These are phyloP conservation scores for Staphylotrichum tortipilum DNA, from an alignment of 495 filamentous ascomycete genomes.

Conservation along the genomic window DNA sequence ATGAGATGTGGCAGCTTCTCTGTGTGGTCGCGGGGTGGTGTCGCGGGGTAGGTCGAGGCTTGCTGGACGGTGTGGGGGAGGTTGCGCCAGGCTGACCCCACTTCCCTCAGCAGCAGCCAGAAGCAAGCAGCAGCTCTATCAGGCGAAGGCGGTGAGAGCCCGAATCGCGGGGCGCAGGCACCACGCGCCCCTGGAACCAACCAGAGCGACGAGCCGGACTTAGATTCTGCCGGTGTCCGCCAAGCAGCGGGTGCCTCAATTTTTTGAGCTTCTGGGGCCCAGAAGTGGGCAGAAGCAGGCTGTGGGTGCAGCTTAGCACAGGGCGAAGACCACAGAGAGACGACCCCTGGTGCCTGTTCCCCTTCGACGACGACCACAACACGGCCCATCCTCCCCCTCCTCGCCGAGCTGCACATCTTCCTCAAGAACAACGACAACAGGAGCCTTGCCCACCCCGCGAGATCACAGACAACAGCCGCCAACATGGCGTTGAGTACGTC, in stretches of 20 bases:
- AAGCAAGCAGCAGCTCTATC: too few relatives aligned
- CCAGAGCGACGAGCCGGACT: constrained; percentile 17
- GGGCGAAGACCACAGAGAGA: too few relatives aligned
- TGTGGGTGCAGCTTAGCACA: too few relatives aligned
- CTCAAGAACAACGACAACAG: too few relatives aligned
- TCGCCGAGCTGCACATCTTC: constrained; percentile 1
- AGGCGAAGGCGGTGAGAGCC: constrained; percentile 14
- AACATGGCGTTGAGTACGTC: constrained; percentile 45
- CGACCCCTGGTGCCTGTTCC: constrained; percentile 9
- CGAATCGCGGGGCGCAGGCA: constrained; percentile 10
- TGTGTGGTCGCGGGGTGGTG: too few relatives aligned
- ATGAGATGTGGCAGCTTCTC: not conserved
- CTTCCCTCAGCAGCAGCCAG: too few relatives aligned
- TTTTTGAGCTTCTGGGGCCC: constrained; percentile 25
- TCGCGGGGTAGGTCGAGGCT: constrained; percentile 10
- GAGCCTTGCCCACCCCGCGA: not conserved
- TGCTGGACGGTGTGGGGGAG: too few relatives aligned
- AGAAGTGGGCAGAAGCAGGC: constrained; percentile 21
- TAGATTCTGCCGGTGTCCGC: constrained; percentile 25
- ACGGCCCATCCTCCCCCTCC: not conserved
- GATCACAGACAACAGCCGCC: constrained; percentile 6
- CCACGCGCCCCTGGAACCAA: constrained; percentile 2
- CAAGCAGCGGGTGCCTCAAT: constrained; percentile 16
- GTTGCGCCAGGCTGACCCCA: constrained; percentile 13
- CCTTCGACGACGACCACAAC: constrained; percentile 1